These are phyloP conservation scores for Candida buenavistaensis DNA, from an alignment of 1,139 yeast species.

Conservation along the genomic window DNA sequence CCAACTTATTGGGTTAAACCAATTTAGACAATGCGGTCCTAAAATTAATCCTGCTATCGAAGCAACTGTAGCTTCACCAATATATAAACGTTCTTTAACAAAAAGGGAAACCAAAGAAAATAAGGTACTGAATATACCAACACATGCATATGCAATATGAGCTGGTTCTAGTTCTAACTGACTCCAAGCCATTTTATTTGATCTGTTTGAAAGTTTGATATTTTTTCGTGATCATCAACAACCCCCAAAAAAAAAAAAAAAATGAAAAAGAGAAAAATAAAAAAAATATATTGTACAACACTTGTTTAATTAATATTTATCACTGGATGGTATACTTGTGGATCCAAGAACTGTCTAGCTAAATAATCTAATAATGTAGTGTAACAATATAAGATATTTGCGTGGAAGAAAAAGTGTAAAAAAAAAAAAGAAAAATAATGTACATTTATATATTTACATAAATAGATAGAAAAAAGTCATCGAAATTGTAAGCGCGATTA, in stretches of 20 bases:
- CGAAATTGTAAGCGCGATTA: no score
- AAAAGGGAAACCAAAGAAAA: slow-evolving; percentile 90
- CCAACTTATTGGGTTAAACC: slow-evolving; percentile 91
- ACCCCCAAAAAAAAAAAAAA: neutral
- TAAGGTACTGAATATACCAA: slow-evolving; percentile 84
- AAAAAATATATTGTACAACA: no score
- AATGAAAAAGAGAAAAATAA: neutral
- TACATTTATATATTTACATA: no score
- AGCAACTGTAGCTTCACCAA: slow-evolving; percentile 96
- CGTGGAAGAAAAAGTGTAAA: no score
- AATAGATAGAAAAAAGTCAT: no score
- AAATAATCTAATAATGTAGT: no score
- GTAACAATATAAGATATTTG: no score
- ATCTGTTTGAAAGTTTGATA: neutral
- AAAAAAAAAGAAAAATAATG: no score
- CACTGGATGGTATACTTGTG: no score
- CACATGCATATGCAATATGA: slow-evolving; percentile 89
- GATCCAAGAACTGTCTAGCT: no score
- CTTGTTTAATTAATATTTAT: no score
- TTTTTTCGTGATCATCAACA: no score
- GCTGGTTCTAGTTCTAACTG: slow-evolving; percentile 50
- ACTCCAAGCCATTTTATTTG: slow-evolving; percentile 33
- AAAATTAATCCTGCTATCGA: slow-evolving; percentile 86
- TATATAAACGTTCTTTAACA: slow-evolving; percentile 83
- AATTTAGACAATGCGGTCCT: slow-evolving; percentile 88